These are phyloP conservation scores for Funneliformis caledonium DNA, from an alignment of 371 early-diverging fungal genomes.

Conservation along the genomic window DNA sequence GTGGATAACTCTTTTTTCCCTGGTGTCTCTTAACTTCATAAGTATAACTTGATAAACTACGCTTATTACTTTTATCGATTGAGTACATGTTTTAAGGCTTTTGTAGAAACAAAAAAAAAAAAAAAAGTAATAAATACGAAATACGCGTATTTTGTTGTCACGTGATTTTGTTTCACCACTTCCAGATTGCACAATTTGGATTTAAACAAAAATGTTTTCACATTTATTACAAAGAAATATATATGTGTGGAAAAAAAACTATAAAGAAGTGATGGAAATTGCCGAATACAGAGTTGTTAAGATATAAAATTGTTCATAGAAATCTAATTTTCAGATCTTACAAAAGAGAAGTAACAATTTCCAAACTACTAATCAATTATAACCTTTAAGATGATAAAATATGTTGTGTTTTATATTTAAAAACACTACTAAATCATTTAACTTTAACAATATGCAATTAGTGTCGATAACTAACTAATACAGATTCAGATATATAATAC, in stretches of 20 bases:
- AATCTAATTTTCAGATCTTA: background rate
- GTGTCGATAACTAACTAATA: background rate
- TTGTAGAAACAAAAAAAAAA: too few relatives aligned
- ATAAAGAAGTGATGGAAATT: background rate
- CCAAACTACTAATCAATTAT: background rate
- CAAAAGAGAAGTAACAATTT: background rate
- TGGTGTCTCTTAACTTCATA: background rate
- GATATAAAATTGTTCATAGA: background rate
- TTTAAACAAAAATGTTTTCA: background rate
- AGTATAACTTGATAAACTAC: background rate
- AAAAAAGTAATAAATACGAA: too few relatives aligned
- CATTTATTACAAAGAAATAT: background rate
- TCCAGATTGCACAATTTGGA: too few relatives aligned
- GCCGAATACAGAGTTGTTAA: background rate
- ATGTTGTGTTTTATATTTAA: background rate
- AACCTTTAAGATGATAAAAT: background rate
- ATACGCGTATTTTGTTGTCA: background rate
- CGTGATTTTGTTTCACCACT: too few relatives aligned
- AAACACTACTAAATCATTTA: too few relatives aligned
- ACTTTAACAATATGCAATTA: background rate
- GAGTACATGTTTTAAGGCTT: background rate
- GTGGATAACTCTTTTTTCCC: background rate
- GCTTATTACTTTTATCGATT: background rate
- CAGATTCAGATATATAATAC: background rate
- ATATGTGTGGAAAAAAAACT: background rate